Evolutionary conservation across 352 stramenopile species (phyloP).

Genomic region (Globisporangium yorkense): DNA sequence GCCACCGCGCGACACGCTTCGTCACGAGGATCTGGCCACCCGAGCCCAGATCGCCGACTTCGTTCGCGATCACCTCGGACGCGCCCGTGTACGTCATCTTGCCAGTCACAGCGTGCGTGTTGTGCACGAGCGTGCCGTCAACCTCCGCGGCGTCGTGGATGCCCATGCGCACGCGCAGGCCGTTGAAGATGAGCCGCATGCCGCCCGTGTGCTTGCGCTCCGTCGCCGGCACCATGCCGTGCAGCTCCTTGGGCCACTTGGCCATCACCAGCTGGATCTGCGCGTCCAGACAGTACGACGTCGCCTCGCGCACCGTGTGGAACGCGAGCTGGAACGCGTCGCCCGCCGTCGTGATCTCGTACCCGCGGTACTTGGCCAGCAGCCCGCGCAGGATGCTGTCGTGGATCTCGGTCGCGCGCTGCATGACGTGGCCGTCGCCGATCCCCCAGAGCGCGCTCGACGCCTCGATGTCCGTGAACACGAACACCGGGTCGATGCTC

Average conservation of each 20-base stretch:
- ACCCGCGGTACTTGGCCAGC: slow-evolving; percentile 48
- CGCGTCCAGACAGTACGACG: slow-evolving; percentile 62
- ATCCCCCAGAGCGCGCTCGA: slow-evolving; percentile 64
- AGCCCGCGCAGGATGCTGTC: slow-evolving; percentile 52
- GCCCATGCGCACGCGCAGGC: slow-evolving; percentile 70
- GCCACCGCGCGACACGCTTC: slow-evolving; percentile 44
- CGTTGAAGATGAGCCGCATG: slow-evolving; percentile 43
- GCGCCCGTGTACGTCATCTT: slow-evolving; percentile 63
- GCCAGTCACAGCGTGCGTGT: slow-evolving; percentile 59
- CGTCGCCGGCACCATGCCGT: slow-evolving; percentile 42
- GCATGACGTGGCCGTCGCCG: slow-evolving; percentile 49
- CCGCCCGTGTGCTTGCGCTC: slow-evolving; percentile 40
- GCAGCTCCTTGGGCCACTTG: slow-evolving; percentile 56
- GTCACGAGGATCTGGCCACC: slow-evolving; percentile 71
- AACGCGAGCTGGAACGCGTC: slow-evolving; percentile 76
- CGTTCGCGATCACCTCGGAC: slow-evolving; percentile 52
- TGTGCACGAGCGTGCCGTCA: slow-evolving; percentile 42
- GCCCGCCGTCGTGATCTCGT: slow-evolving; percentile 73
- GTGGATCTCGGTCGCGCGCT: slow-evolving; percentile 50
- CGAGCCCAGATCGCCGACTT: slow-evolving; percentile 58
- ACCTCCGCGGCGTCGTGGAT: slow-evolving; percentile 57
- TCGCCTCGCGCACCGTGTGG: slow-evolving; percentile 50
- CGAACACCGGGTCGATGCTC: slow-evolving; percentile 42
- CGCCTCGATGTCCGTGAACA: slow-evolving; percentile 75
- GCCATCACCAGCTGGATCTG: slow-evolving; percentile 47